Evolutionary conservation across 2,329 filamentous ascomycete species (phyloP), one percentile per base, ranked within the genome.

Genomic region (Xenoacremonium recifei): DNA sequence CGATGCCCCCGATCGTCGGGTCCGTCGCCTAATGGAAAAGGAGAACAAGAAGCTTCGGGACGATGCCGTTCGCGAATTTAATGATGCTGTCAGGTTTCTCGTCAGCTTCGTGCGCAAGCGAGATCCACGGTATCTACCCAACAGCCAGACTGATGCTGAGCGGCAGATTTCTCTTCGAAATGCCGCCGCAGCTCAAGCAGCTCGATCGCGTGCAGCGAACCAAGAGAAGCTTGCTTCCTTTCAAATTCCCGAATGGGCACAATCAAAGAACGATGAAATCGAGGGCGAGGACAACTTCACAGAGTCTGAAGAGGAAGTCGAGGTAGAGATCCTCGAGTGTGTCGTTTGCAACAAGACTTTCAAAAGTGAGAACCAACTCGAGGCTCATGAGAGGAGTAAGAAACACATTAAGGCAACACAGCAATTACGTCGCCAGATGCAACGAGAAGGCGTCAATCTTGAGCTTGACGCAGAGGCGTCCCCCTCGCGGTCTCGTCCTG

Each of bases 341-440:
- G 78, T 85, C 3, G 79, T 82, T 4, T 97, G 93, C 65, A 78
- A 82, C 51, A 89, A 87, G 51, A 76, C 69, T 0, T 99, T 97
- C 68, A 80, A 96, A 67, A 97, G 91, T 58, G 87, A 95, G 61
- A 90, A 89, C 51, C 92, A 97, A 60, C 90, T 87, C 47, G 84
- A 95, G 57, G 85, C 87, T 3, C 93, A 99, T 58, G 91, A 96
- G 68, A 89, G 86, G 69, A 97, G 92, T 73, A 99, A 96, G 65
- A 99, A 97, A 67, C 93, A 99, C 58, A 67, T 84, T 47, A 97
- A 96, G 62, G 85, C 89, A 3, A 77, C 96, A 6, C 84, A 91
- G 52, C 80, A 90, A 47, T 67, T 99, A 29, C 82, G 82, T 56
- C 77, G 80, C 57, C 84, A 93, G 62, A 95, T 99, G 90, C 80